Evolutionary conservation across 768 basidiomycete genomes (phyloP), one percentile per base, ranked within the genome.

Genomic region (Xanthoconium purpureum): DNA sequence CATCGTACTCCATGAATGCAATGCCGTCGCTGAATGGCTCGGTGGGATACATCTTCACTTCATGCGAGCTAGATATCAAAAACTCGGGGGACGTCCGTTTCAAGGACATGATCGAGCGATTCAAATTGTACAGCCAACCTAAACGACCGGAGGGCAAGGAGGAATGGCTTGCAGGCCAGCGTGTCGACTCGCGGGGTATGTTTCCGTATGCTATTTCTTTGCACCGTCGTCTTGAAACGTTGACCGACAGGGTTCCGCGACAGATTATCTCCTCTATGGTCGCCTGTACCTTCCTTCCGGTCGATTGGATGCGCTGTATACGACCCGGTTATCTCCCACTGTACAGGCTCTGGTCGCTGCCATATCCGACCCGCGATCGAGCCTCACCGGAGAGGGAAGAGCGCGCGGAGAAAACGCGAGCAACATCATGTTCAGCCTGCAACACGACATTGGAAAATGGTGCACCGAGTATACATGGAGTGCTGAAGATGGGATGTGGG

Each of bases 381-480:
- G 71, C 60, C 52, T 73, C 64, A 62, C 74, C 2, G 71, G 78
- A 20, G 71, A 78, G 62, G 74, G 72, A 58, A 74, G 62, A 54
- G 68, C 60, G 64, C 75, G 62, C 35, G 78, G 80, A 45, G 73
- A 77, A 47, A 78, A 81, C 61, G 74, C 77, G 57, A 89, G 82
- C 67, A 90, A 90, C 59, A 67, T 84, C 67, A 87, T 97, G 82
- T 70, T 98, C 64, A 91, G 83, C 60, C 72, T 98, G 36, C 94
- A 96, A 71, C 94, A 97, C 66, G 94, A 97, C 67, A 83, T 89
- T 10, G 96, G 95, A 4, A 84, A 89, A 62, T 94, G 89, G 85
- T 91, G 91, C 61, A 87, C 89, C 3, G 96, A 98, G 71, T 98
- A 96, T 62, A 90, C 89, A 3, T 98, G 89, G 79, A 94, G 93